Evolutionary conservation across 73 alveolate genomes (phyloP).

Genomic region (Paramecium octaurelia): DNA sequence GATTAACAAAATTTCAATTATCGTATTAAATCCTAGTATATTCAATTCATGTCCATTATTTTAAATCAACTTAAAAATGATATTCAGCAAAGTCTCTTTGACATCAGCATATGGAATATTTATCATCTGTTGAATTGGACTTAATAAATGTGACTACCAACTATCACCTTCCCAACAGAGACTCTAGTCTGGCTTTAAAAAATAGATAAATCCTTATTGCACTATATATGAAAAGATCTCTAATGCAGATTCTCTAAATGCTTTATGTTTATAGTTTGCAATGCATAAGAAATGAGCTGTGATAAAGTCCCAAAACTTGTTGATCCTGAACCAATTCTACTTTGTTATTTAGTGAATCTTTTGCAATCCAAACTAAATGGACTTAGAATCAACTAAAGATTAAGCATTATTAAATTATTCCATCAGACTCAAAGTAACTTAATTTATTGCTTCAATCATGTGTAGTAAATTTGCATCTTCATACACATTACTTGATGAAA

Average conservation of each 20-base stretch:
- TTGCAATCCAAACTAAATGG: neutral
- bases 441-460: constrained; percentile 36
- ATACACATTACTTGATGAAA: neutral
- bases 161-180: neutral
- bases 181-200: neutral
- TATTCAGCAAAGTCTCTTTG: constrained; percentile 37
- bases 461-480: constrained; percentile 1
- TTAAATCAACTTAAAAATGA: neutral
- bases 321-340: neutral
- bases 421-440: constrained; percentile 39
- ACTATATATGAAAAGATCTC: neutral
- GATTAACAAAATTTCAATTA: neutral
- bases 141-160: neutral
- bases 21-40: neutral
- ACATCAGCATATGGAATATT: constrained; percentile 34
- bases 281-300: constrained; percentile 20
- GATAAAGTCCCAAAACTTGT: constrained; percentile 28
- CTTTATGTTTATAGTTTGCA: neutral
- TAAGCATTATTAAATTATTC: neutral
- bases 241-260: constrained; percentile 9
- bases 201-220: constrained; percentile 1
- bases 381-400: neutral
- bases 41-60: constrained; percentile 47
- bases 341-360: neutral
- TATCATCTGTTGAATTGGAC: constrained; percentile 19